A percentile compares a stretch with the other conserved stretches of the same genome.
These are phyloP conservation scores for Epichloe coenophiala DNA, from an alignment of 2,329 filamentous ascomycete genomes.

Conservation along the genomic window DNA sequence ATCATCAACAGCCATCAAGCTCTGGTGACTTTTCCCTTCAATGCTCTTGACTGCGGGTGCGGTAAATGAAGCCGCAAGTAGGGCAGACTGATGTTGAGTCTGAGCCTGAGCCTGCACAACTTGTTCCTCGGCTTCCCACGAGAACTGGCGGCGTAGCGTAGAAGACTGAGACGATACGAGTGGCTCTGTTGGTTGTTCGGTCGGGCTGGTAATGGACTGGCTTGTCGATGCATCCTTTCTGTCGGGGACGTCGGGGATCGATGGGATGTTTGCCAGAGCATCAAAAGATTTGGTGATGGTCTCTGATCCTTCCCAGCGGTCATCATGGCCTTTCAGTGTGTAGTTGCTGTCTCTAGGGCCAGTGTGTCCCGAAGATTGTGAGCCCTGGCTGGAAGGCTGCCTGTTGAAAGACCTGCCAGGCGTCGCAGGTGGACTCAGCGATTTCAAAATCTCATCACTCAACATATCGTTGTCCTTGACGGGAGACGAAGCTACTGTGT, in stretches of 20 bases:
- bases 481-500: constrained; percentile 36
- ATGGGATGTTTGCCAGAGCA: background rate
- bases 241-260: constrained; percentile 1
- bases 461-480: constrained; percentile 59
- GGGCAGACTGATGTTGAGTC: background rate
- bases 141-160: constrained; percentile 19
- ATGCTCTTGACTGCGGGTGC: background rate
- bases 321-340: constrained; percentile 52
- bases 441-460: constrained; percentile 61
- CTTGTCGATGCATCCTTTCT: background rate
- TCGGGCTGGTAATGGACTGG: background rate
- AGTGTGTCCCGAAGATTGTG: constrained; percentile 9
- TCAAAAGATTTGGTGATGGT: constrained; percentile 6
- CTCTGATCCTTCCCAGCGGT: constrained; percentile 42
- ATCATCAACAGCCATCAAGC: background rate
- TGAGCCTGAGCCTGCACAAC: constrained; percentile 10
- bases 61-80: background rate
- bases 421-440: constrained; percentile 38
- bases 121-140: constrained; percentile 25
- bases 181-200: background rate
- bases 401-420: constrained; percentile 6
- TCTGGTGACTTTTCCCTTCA: background rate
- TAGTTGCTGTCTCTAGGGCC: constrained; percentile 44
- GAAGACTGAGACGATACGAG: constrained; percentile 3
- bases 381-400: constrained; percentile 8